Evolutionary conservation across 2,329 filamentous ascomycete genomes (phyloP).

Genomic region (Zymoseptoria pseudotritici): DNA sequence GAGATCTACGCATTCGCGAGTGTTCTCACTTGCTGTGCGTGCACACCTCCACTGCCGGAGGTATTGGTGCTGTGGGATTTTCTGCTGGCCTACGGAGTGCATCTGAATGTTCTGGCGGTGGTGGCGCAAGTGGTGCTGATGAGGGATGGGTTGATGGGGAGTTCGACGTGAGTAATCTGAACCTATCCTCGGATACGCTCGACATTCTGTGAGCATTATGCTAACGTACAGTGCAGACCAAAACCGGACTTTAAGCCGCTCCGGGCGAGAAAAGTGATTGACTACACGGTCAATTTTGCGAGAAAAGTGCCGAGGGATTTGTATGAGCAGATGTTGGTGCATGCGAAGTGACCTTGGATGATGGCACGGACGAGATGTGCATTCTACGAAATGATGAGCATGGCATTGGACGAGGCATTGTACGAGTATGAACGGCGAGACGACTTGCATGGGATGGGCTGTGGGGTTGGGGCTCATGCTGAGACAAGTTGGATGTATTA

Average conservation of each 20-base stretch:
- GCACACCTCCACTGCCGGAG: constrained; percentile 88
- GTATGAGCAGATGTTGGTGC: constrained; percentile 80
- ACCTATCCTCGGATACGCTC: not conserved
- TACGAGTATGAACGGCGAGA: not conserved
- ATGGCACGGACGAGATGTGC: no score
- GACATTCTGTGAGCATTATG: not conserved
- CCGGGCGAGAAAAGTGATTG: constrained; percentile 27
- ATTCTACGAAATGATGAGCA: not conserved
- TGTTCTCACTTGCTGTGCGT: constrained; percentile 88
- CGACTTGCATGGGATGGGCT: not conserved
- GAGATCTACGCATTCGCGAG: constrained; percentile 96
- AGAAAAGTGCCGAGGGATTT: constrained; percentile 85
- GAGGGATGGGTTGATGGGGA: constrained; percentile 73
- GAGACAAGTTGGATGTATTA: not conserved
- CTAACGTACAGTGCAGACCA: constrained; percentile 52
- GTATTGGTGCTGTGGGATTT: constrained; percentile 95
- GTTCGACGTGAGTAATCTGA: constrained; percentile 58
- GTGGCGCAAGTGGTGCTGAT: constrained; percentile 90
- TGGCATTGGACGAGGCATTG: not conserved
- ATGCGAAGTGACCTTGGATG: constrained; percentile 57
- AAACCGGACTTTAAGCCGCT: constrained; percentile 50
- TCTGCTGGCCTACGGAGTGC: constrained; percentile 87
- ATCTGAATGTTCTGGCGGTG: constrained; percentile 92
- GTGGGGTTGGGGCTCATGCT: no score
- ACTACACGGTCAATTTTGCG: constrained; percentile 74